Conservation (phyloP, 2,329 filamentous ascomycete species). For the Botrytis squamosa region DNA sequence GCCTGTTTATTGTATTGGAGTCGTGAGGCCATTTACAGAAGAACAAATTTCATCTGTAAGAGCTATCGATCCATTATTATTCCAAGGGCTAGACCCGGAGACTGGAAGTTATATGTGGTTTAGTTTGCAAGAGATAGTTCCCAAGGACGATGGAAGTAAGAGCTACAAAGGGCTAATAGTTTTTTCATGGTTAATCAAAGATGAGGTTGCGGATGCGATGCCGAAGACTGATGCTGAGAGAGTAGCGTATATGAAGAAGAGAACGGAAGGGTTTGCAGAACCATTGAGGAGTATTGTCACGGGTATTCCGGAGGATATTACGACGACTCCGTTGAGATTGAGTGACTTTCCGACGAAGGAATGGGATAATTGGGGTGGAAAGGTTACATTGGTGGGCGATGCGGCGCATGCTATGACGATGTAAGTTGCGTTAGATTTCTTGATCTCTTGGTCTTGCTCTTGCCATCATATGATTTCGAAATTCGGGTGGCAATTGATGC, state of each 20-base stretch:
- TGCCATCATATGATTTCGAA: not conserved
- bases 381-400: constrained; percentile 38
- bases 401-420: constrained; percentile 42
- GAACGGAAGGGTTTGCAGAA: constrained; percentile 43
- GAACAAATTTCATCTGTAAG: constrained; percentile 43
- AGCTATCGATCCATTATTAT: constrained; percentile 53
- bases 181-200: constrained; percentile 47
- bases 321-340: constrained; percentile 33
- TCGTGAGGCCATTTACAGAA: constrained; percentile 42
- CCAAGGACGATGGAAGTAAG: constrained; percentile 41
- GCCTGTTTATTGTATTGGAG: constrained; percentile 43
- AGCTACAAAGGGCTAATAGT: constrained; percentile 47
- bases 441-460: not conserved
- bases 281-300: constrained; percentile 46
- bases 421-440: not conserved
- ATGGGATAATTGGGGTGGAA: constrained; percentile 38
- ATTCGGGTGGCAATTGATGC: not conserved
- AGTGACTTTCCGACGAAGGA: constrained; percentile 40
- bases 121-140: constrained; percentile 43
- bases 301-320: constrained; percentile 45
- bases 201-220: constrained; percentile 39
- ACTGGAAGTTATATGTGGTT: constrained; percentile 53
- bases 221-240: constrained; percentile 36
- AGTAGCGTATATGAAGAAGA: constrained; percentile 44
- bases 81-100: constrained; percentile 53